Evolutionary conservation across 352 stramenopile species (phyloP).

Genomic region (Phytopythium aichiense): DNA sequence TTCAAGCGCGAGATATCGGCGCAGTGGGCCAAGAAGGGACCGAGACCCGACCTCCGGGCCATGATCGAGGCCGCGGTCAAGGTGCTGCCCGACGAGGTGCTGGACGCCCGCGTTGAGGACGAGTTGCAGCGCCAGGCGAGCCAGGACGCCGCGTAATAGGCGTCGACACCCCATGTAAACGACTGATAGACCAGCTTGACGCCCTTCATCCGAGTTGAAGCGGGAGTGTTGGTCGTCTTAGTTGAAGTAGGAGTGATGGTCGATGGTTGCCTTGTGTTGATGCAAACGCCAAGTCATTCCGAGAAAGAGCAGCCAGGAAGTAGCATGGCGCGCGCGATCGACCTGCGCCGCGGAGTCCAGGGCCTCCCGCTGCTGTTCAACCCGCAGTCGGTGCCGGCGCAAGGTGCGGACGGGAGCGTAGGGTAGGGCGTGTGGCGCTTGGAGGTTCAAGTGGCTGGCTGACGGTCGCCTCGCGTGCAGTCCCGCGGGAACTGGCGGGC

Average conservation of each 20-base stretch:
- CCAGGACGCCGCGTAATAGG: conserved; percentile 6
- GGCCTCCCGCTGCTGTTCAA: conserved; percentile 60
- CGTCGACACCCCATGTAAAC: not conserved
- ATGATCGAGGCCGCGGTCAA: conserved; percentile 74
- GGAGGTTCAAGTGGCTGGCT: too few species aligned
- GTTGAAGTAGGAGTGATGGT: not conserved
- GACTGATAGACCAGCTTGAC: not conserved
- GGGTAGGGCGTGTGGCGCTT: too few species aligned
- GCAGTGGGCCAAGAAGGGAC: conserved; percentile 60
- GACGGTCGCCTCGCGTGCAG: conserved; percentile 17
- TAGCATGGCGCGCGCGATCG: conserved; percentile 22
- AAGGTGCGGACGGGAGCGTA: conserved; percentile 23
- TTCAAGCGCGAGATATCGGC: conserved; percentile 78
- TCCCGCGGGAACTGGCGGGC: conserved; percentile 43
- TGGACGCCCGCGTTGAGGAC: conserved; percentile 67
- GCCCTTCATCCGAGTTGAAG: too few species aligned
- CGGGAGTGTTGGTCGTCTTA: not conserved
- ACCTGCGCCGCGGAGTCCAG: conserved; percentile 33
- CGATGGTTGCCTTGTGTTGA: not conserved
- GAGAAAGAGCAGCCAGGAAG: not conserved
- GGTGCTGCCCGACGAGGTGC: conserved; percentile 61
- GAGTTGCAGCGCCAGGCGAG: conserved; percentile 30
- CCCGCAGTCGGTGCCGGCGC: conserved; percentile 32
- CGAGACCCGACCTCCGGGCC: conserved; percentile 58
- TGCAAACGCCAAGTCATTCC: not conserved